A percentile compares a stretch with the other conserved stretches of the same genome.
phyloP scores from a whole-genome alignment of 2,329 filamentous ascomycete species.

The Apiospora saccharicola region DNA sequence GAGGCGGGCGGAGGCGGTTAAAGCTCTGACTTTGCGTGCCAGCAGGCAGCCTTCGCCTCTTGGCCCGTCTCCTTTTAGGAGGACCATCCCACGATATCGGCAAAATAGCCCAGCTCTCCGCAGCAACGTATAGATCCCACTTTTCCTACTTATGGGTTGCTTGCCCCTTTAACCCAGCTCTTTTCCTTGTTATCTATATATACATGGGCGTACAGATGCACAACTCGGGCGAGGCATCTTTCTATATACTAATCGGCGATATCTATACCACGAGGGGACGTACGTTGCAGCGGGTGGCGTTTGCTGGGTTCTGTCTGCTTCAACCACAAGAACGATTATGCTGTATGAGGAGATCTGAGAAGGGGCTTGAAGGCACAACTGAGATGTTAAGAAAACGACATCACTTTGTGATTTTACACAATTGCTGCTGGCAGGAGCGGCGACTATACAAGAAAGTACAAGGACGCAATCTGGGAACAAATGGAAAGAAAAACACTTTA shows the following conservation, averaged over 20 bases:
- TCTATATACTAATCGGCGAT: constrained; percentile 1
- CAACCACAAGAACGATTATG: not conserved
- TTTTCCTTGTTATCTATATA: not conserved
- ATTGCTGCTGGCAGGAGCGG: not conserved
- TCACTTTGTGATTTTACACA: not conserved
- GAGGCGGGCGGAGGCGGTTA: constrained; percentile 54
- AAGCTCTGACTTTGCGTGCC: constrained; percentile 43
- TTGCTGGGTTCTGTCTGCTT: constrained; percentile 1
- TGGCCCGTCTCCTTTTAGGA: constrained; percentile 23
- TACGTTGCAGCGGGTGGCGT: not conserved
- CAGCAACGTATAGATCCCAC: not conserved
- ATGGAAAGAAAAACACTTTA: not conserved
- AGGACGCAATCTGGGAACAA: not conserved
- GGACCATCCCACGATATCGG: constrained; percentile 23
- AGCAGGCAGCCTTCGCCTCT: constrained; percentile 25
- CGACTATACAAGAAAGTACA: not conserved
- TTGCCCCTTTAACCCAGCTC: not conserved
- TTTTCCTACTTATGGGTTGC: not conserved
- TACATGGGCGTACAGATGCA: not conserved
- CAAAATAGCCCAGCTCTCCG: constrained; percentile 24
- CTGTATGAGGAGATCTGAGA: not conserved
- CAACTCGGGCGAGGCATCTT: not conserved
- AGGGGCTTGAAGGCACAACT: not conserved
- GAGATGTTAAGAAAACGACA: not conserved
- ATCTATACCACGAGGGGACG: not conserved